Base-by-base conservation (phyloP, 2,329 filamentous ascomycete genomes). In the Ophiostoma sp. region DNA sequence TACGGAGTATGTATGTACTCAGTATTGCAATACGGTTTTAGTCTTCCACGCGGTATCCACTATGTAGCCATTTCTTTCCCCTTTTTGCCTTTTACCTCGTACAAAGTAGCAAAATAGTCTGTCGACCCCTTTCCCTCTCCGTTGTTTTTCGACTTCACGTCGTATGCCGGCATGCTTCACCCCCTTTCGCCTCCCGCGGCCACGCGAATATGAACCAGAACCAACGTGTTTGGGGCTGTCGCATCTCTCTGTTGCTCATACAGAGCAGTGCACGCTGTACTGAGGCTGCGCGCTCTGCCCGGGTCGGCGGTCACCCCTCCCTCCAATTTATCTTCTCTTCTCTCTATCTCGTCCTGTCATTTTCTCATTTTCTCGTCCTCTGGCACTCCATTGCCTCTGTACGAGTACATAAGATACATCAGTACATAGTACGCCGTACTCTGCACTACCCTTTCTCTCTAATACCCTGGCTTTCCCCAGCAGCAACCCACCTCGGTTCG, bases 101-200 rank as follows among this genome's bases (percentile, higher is more conserved):
- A 57, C 23, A 54, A 31, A 20, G 62, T 60, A 23, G 35, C 33
- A 48, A n/a, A 48, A n/a, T 48, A 27, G 10, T 52, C 17, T 52
- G 17, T 57, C 23, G 52, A 27, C 41, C 44, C 20, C 36, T 68
- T 69, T 62, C 20, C 10, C 67, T 57, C 67, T 64, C 70, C 67
- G 62, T 69, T 67, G 41, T 60, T 27, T 23, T 33, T 64, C 64
- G 8, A 39, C 64, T 54, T 68, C 41, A 67, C 36, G 67, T 69
- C 62, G 70, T 60, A 70, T 68, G 33, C 69, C 15, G 41, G 23
- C 60, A 36, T 64, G 33, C 60, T 64, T 64, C 31, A 64, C 69
- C 60, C 60, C 69, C 57, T 68, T 67, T 68, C 62, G 66, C 67
- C 68, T 69, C 41, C 62, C 62, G n/a, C 62, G 67, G 20, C 44